These are phyloP conservation scores for Sporothrix globosa DNA, from an alignment of 2,329 filamentous ascomycete species.

Conservation along the genomic window DNA sequence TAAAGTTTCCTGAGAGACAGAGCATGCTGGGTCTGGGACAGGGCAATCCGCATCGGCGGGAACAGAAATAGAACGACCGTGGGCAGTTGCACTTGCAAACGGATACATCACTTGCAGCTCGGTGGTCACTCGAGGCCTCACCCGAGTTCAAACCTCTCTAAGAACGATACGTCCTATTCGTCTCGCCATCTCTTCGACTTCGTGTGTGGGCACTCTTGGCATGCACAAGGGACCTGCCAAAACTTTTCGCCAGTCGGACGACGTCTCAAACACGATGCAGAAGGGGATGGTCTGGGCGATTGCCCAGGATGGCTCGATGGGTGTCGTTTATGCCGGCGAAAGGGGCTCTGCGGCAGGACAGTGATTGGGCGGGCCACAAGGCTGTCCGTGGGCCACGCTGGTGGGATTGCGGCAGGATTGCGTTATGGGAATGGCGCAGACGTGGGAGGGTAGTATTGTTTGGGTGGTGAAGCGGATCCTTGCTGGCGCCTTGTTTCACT, in stretches of 20 bases:
- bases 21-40: neutral
- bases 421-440: slow-evolving; percentile 25
- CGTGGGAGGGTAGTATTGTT: slow-evolving; percentile 23
- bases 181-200: neutral
- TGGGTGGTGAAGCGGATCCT: slow-evolving; percentile 40
- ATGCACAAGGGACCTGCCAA: slow-evolving; percentile 22
- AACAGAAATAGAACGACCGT: neutral
- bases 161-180: neutral
- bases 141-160: no score
- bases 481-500: slow-evolving; percentile 46
- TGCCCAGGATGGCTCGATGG: slow-evolving; percentile 39
- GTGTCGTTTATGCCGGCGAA: slow-evolving; percentile 40
- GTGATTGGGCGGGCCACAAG: slow-evolving; percentile 44
- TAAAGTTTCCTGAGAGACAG: neutral
- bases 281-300: slow-evolving; percentile 34
- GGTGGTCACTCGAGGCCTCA: neutral
- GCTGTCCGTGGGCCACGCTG: slow-evolving; percentile 42
- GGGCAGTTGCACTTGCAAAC: neutral
- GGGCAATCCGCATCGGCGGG: slow-evolving; percentile 2
- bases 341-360: slow-evolving; percentile 28
- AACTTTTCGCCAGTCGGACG: slow-evolving; percentile 31
- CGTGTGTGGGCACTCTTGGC: neutral
- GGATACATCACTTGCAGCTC: neutral
- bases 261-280: slow-evolving; percentile 41
- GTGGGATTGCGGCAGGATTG: slow-evolving; percentile 20